Evolutionary conservation across 495 filamentous ascomycete genomes (phyloP).

Genomic region (Lichenothelia convexa): DNA sequence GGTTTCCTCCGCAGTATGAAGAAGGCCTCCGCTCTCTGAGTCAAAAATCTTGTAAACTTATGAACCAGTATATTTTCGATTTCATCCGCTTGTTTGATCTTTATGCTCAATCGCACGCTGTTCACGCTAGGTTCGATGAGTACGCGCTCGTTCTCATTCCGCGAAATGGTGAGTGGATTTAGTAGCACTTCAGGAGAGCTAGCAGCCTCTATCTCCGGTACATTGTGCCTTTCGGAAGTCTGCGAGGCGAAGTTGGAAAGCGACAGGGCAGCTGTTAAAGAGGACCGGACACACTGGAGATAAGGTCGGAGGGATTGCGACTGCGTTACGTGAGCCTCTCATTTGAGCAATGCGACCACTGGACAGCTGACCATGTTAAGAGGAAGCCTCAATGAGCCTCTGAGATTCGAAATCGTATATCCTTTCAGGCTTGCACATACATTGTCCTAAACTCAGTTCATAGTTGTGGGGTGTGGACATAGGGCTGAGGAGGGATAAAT

Average conservation of each 20-base stretch:
- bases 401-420: too few relatives aligned
- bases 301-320: slow-evolving; percentile 97
- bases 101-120: slow-evolving; percentile 85
- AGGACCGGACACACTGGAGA: slow-evolving; percentile 87
- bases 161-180: slow-evolving; percentile 67
- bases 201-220: slow-evolving; percentile 87
- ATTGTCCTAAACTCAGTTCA: too few relatives aligned
- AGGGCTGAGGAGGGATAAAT: too few relatives aligned
- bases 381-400: too few relatives aligned
- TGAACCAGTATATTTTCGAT: slow-evolving; percentile 95
- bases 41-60: slow-evolving; percentile 93
- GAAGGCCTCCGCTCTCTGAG: slow-evolving; percentile 90
- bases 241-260: slow-evolving; percentile 97
- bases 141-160: slow-evolving; percentile 91
- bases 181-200: slow-evolving; percentile 89
- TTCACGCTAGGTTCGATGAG: slow-evolving; percentile 92
- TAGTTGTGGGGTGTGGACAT: too few relatives aligned
- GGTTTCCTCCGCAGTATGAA: slow-evolving; percentile 91
- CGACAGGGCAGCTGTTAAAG: slow-evolving; percentile 80
- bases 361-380: too few relatives aligned
- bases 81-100: slow-evolving; percentile 98
- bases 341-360: too few relatives aligned
- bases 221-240: slow-evolving; percentile 88
- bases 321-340: too few relatives aligned
- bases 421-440: too few relatives aligned